phyloP scores from a whole-genome alignment of 176 grass and related monocot genomes.

The Otatea glauca region DNA sequence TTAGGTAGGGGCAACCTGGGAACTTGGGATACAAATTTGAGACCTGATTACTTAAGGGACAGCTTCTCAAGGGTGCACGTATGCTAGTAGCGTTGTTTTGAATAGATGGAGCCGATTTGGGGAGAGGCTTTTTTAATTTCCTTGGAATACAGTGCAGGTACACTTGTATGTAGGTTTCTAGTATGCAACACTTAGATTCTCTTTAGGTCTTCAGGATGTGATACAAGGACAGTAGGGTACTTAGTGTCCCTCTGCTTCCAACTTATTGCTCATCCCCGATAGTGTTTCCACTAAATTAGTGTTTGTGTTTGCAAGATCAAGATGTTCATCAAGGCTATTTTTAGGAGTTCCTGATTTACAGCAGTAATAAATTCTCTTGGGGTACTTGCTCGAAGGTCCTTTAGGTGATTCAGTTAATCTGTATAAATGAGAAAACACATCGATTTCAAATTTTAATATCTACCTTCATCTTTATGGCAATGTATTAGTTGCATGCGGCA shows the following conservation, averaged over 20 bases:
- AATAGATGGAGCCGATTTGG: neutral
- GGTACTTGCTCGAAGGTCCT: neutral
- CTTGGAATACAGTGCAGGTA: no score
- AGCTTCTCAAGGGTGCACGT: neutral
- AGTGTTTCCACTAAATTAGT: neutral
- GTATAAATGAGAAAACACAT: neutral
- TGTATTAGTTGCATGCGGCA: neutral
- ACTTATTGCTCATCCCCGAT: neutral
- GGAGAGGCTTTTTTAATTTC: neutral
- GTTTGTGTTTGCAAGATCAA: neutral
- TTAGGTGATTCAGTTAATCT: neutral
- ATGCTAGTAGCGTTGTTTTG: neutral
- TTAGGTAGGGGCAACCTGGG: neutral
- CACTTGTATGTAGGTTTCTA: slow-evolving; percentile 4
- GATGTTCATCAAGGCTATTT: neutral
- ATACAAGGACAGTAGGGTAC: neutral
- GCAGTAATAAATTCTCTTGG: neutral
- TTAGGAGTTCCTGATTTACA: neutral
- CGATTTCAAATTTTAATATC: neutral
- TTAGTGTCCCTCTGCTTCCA: neutral
- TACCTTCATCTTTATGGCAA: neutral
- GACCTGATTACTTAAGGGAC: neutral
- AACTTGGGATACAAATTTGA: neutral
- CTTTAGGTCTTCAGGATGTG: neutral
- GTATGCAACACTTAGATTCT: neutral